Evolutionary conservation across 768 basidiomycete species (phyloP).

Genomic region (Mycena venus): DNA sequence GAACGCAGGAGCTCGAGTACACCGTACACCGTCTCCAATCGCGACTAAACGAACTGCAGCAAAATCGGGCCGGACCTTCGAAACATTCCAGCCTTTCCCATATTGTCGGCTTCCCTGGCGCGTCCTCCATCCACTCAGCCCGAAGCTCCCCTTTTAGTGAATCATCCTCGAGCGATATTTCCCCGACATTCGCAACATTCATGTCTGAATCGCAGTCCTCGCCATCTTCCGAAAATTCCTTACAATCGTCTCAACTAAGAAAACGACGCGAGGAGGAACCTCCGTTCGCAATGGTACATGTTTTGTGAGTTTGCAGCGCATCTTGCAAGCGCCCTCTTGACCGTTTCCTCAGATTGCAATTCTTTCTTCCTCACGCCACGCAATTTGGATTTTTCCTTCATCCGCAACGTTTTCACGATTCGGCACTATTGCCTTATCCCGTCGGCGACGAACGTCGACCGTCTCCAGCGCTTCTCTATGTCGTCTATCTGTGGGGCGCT

Average conservation of each 20-base stretch:
- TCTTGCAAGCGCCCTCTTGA: not conserved
- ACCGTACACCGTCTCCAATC: conserved; percentile 51
- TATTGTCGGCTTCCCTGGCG: not conserved
- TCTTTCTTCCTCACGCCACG: conserved; percentile 26
- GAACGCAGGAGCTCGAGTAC: conserved; percentile 54
- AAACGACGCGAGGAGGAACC: not conserved
- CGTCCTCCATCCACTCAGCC: not conserved
- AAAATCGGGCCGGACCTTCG: conserved; percentile 36
- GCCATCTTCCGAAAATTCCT: not conserved
- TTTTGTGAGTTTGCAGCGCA: not conserved
- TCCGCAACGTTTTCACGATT: conserved; percentile 12
- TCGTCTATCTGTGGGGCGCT: conserved; percentile 25
- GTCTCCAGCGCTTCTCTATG: conserved; percentile 23
- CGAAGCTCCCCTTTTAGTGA: conserved; percentile 17
- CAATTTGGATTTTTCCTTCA: conserved; percentile 34
- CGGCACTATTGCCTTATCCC: conserved; percentile 9
- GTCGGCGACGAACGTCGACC: conserved; percentile 24
- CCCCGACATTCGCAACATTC: not conserved
- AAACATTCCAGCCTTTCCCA: not conserved
- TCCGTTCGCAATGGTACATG: not conserved
- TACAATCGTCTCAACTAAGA: not conserved
- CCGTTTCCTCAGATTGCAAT: not conserved
- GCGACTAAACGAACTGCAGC: conserved; percentile 48
- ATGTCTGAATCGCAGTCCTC: not conserved
- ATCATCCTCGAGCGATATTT: not conserved